Evolutionary conservation across 2,329 filamentous ascomycete species (phyloP).

Genomic region (Xylaria digitata): DNA sequence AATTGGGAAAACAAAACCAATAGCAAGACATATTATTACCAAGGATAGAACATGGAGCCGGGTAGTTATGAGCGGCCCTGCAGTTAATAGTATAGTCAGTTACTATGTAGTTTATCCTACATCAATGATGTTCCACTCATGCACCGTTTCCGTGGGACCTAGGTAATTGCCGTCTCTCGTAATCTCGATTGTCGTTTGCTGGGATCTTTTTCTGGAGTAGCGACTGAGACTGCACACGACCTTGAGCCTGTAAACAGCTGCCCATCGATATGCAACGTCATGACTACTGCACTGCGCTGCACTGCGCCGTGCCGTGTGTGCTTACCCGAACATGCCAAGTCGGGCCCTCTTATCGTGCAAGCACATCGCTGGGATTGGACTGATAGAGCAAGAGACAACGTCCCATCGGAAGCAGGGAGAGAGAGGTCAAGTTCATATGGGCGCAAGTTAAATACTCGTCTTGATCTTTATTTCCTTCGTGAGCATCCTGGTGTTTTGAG

Average conservation of each 20-base stretch:
- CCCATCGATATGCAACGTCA: constrained; percentile 9
- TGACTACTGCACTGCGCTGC: neutral
- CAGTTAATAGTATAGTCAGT: neutral
- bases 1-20: too few species aligned
- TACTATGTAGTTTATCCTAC: too few species aligned
- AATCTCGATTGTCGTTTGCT: constrained; percentile 1
- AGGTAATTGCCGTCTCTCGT: neutral
- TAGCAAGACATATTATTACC: neutral
- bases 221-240: neutral
- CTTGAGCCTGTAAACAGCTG: neutral
- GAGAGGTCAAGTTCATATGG: neutral
- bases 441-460: constrained; percentile 15
- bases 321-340: constrained; percentile 4
- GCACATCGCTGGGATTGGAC: neutral
- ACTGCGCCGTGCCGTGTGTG: neutral
- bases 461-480: neutral
- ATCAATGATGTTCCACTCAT: neutral
- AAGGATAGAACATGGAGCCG: neutral
- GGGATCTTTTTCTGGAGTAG: neutral
- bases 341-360: neutral
- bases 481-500: too few species aligned
- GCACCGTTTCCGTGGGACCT: constrained; percentile 1
- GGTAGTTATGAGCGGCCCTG: neutral
- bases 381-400: neutral
- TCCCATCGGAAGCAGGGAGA: neutral